Evolutionary conservation across 2,329 filamentous ascomycete species (phyloP), one percentile per base, ranked within the genome.

Genomic region (Didymella keratinophila): DNA sequence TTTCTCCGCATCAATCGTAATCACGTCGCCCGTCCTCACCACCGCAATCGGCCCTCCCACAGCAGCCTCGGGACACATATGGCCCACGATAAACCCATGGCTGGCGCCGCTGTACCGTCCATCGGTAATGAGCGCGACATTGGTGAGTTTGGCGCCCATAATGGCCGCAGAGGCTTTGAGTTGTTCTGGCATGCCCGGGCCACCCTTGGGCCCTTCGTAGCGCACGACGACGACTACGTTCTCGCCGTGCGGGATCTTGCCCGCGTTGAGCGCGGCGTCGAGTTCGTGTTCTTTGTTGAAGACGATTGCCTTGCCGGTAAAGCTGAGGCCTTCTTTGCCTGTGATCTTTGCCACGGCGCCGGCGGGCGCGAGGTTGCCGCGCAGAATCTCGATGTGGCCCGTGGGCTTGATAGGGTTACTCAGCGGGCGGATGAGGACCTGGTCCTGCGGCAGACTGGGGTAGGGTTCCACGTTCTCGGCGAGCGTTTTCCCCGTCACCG

Each of bases 341-440:
- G 94, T 97, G 77, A 98, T 97, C 78, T 98, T 98, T 60, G 93
- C 93, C 1, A 98, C 93, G 1, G 93, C 91, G 32, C 94, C 94
- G 11, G 88, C 90, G 1, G 94, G 94, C 2, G 93, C 92, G 30
- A 97, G 84, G 75, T 96, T 97, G 20, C 94, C 94, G 59, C 86
- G 86, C 3, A 98, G 84, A 60, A 98, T 91, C 76, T 94, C 92
- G 60, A 98, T 85, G 76, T 98, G 94, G 42, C 94, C 94, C 0
- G 88, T 92, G 1, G 83, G 66, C 76, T 97, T 97, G 82, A 96
- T 94, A 14, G 93, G 93, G 76, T 93, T 90, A 75, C 84, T 82
- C 9, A 97, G 81, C 0, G 90, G 87, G 6, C 90, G 87, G 76
- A 98, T 96, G 73, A 98, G 91, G 45, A 86, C 84, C 76, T 98